Percentiles rank a stretch among this genome's conserved stretches.
Conservation (phyloP, 352 stramenopile genomes). For the Pythium aquatile region DNA sequence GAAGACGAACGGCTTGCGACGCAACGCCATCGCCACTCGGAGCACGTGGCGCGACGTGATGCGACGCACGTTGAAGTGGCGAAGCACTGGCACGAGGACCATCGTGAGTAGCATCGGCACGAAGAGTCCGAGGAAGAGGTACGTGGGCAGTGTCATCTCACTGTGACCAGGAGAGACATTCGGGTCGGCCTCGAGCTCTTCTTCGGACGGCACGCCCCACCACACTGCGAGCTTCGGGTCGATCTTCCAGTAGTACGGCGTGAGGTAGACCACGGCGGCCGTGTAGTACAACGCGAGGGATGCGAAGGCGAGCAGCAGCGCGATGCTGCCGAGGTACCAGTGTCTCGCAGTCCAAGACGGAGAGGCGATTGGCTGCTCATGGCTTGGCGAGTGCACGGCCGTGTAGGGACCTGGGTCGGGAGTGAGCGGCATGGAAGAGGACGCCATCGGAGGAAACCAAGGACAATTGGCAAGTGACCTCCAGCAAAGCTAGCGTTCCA, state of each 20-base stretch:
- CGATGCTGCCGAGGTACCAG: conserved; percentile 22
- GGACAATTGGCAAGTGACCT: background rate
- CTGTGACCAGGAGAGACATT: conserved; percentile 8
- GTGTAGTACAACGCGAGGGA: conserved; percentile 18
- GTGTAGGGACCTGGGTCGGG: background rate
- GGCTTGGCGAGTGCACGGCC: background rate
- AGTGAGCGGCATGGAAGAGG: background rate
- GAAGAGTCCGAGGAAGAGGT: conserved; percentile 23
- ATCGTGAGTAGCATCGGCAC: conserved; percentile 13
- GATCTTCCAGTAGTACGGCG: conserved; percentile 26
- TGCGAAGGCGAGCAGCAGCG: conserved; percentile 13
- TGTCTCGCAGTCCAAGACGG: conserved; percentile 13
- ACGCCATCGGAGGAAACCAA: background rate
- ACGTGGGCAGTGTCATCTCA: conserved; percentile 30
- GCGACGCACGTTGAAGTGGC: conserved; percentile 24
- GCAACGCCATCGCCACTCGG: conserved; percentile 16
- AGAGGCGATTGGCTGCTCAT: background rate
- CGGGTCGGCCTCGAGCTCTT: conserved; percentile 17
- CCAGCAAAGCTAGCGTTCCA: background rate
- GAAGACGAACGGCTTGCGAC: conserved; percentile 21
- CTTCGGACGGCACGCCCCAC: conserved; percentile 23
- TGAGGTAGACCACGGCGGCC: conserved; percentile 18
- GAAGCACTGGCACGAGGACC: conserved; percentile 4
- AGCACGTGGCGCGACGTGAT: conserved; percentile 24
- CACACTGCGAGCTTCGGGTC: conserved; percentile 23